Evolutionary conservation across 1,284 basidiomycete genomes (phyloP).

Genomic region (Boletus sp.): DNA sequence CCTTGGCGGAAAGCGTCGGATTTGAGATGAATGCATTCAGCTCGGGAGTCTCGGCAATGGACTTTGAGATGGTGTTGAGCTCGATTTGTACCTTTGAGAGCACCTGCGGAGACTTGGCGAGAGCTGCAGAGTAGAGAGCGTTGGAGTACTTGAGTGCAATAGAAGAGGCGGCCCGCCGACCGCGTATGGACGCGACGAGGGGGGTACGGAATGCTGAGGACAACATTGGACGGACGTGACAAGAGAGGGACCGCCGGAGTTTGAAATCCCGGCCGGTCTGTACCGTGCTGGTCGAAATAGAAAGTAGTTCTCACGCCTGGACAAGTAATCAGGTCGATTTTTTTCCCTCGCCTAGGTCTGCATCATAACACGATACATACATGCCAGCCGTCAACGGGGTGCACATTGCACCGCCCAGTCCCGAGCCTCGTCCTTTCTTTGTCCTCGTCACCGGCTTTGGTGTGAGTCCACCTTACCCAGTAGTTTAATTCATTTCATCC

Average conservation of each 20-base stretch:
- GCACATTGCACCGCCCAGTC: not conserved
- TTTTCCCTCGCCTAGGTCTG: not conserved
- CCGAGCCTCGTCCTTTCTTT: slow-evolving; percentile 32
- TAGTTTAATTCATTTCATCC: slow-evolving; percentile 17
- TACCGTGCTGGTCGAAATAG: too few relatives aligned
- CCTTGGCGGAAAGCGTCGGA: slow-evolving; percentile 82
- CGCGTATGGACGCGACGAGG: slow-evolving; percentile 41
- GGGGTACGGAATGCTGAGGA: slow-evolving; percentile 39
- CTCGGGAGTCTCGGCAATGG: slow-evolving; percentile 63
- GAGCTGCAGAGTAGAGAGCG: slow-evolving; percentile 89
- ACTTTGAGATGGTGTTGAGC: slow-evolving; percentile 64
- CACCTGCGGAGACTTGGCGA: slow-evolving; percentile 75
- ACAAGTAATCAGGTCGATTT: not conserved
- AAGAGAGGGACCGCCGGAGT: too few relatives aligned
- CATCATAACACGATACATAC: too few relatives aligned
- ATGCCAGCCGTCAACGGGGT: slow-evolving; percentile 28
- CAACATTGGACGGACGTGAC: slow-evolving; percentile 35
- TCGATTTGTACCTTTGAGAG: slow-evolving; percentile 84
- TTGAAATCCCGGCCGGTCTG: slow-evolving; percentile 13
- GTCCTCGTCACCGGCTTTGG: slow-evolving; percentile 60
- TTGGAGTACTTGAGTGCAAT: slow-evolving; percentile 92
- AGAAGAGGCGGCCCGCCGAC: slow-evolving; percentile 62
- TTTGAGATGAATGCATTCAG: slow-evolving; percentile 75
- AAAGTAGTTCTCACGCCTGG: slow-evolving; percentile 14
- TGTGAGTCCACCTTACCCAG: slow-evolving; percentile 40